These are phyloP conservation scores for Candida nitratophila DNA, from an alignment of 805 yeast genomes.

Conservation along the genomic window DNA sequence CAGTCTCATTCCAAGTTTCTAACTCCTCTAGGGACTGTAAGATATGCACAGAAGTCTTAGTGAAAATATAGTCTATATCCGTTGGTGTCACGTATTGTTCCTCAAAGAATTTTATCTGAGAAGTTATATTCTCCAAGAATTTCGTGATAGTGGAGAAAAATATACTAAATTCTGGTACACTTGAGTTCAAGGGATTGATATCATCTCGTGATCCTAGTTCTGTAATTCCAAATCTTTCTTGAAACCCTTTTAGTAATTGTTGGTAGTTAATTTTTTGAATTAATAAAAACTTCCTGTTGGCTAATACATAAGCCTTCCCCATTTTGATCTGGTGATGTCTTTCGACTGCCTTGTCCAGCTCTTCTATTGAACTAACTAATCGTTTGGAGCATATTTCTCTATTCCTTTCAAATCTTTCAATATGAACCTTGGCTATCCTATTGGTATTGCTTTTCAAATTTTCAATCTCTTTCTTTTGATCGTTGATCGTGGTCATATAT, in stretches of 20 bases:
- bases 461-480: constrained; percentile 68
- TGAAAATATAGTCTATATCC: constrained; percentile 46
- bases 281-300: constrained; percentile 33
- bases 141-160: constrained; percentile 14
- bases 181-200: constrained; percentile 3
- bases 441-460: constrained; percentile 53
- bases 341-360: constrained; percentile 32
- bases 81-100: constrained; percentile 37
- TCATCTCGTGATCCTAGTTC: not conserved
- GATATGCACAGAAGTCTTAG: constrained; percentile 38
- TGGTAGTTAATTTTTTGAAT: constrained; percentile 17
- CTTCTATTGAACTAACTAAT: constrained; percentile 35
- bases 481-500: constrained; percentile 76
- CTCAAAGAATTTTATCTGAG: constrained; percentile 48
- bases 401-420: constrained; percentile 27
- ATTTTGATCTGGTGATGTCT: constrained; percentile 39
- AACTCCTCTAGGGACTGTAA: constrained; percentile 41
- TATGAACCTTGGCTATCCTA: constrained; percentile 30
- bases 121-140: constrained; percentile 27
- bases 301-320: constrained; percentile 34
- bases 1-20: constrained; percentile 48
- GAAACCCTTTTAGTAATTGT: constrained; percentile 29
- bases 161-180: constrained; percentile 13
- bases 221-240: constrained; percentile 20
- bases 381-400: constrained; percentile 33